phyloP scores from a whole-genome alignment of 1,139 yeast species.

The Kodamaea sp. region DNA sequence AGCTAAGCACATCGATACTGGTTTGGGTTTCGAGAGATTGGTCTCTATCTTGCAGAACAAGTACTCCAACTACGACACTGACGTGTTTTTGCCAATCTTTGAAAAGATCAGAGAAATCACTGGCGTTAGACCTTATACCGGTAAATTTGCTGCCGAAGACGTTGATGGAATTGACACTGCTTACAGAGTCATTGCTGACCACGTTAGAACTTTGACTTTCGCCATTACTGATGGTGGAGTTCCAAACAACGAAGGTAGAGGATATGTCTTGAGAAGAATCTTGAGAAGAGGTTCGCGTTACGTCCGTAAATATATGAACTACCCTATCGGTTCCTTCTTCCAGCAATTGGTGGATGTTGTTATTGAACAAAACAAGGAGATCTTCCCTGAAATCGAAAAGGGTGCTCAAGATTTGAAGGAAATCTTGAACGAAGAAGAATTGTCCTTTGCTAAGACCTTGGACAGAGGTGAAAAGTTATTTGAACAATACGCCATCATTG shows the following conservation, averaged over 20 bases:
- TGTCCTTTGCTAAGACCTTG: slow-evolving; percentile 88
- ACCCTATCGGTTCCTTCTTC: slow-evolving; percentile 92
- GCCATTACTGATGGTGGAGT: slow-evolving; percentile 99
- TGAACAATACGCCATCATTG: slow-evolving; percentile 86
- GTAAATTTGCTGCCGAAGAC: slow-evolving; percentile 91
- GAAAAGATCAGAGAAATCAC: slow-evolving; percentile 86
- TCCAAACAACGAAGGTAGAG: slow-evolving; percentile 98
- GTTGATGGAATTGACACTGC: slow-evolving; percentile 96
- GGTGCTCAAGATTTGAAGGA: slow-evolving; percentile 80
- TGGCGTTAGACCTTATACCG: slow-evolving; percentile 86
- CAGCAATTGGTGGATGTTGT: slow-evolving; percentile 90
- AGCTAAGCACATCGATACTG: slow-evolving; percentile 94
- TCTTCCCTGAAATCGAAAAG: slow-evolving; percentile 85
- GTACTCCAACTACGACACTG: slow-evolving; percentile 93
- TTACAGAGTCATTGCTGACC: slow-evolving; percentile 97
- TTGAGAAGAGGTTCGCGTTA: slow-evolving; percentile 97
- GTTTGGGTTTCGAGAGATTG: slow-evolving; percentile 97
- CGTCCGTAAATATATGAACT: slow-evolving; percentile 93
- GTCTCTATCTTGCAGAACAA: slow-evolving; percentile 92
- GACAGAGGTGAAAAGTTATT: slow-evolving; percentile 98
- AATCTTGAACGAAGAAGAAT: slow-evolving; percentile 93
- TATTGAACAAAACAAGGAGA: slow-evolving; percentile 81
- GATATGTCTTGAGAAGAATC: slow-evolving; percentile 94
- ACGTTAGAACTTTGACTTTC: slow-evolving; percentile 92
- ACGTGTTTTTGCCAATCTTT: slow-evolving; percentile 89